A percentile compares a stretch with the other conserved stretches of the same genome.
Conservation (phyloP, 441 rosid genomes). For the Viola pubescens region DNA sequence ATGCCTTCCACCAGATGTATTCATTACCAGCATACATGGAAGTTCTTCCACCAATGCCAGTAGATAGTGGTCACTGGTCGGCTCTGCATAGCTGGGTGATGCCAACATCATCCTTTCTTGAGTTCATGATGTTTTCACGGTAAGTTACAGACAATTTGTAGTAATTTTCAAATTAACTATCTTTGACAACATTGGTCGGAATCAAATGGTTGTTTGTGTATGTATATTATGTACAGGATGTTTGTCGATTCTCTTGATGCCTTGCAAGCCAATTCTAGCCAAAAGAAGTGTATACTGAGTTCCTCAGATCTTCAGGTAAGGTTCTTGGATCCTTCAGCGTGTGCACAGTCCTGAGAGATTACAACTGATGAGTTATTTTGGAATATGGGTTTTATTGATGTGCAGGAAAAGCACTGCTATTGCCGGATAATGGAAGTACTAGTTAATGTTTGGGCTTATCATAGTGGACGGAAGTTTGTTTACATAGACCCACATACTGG, state of each 20-base stretch:
- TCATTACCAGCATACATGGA: slow-evolving; percentile 56
- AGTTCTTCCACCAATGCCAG: slow-evolving; percentile 96
- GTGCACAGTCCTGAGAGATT: slow-evolving; percentile 6
- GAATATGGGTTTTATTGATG: slow-evolving; percentile 16
- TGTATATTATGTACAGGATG: slow-evolving; percentile 48
- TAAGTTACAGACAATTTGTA: slow-evolving; percentile 11
- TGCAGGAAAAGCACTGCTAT: slow-evolving; percentile 81
- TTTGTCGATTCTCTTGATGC: slow-evolving; percentile 87
- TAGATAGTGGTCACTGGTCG: slow-evolving; percentile 89
- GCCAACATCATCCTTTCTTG: slow-evolving; percentile 95
- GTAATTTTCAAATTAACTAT: too few species aligned
- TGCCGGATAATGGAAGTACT: slow-evolving; percentile 79
- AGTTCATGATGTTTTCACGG: slow-evolving; percentile 91
- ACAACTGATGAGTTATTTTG: background rate
- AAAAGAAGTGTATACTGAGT: slow-evolving; percentile 50
- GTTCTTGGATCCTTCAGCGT: background rate
- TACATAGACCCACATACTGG: slow-evolving; percentile 80
- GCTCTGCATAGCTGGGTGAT: slow-evolving; percentile 94
- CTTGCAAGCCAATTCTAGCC: slow-evolving; percentile 45
- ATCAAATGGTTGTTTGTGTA: too few species aligned
- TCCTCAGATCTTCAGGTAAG: slow-evolving; percentile 73
- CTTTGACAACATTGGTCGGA: too few species aligned
- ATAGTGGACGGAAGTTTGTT: slow-evolving; percentile 80
- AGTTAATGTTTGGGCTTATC: slow-evolving; percentile 95
- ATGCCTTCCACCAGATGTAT: slow-evolving; percentile 79